Evolutionary conservation across 192 early-diverging fungal species (phyloP).

Genomic region (Spizellomyces sp.): DNA sequence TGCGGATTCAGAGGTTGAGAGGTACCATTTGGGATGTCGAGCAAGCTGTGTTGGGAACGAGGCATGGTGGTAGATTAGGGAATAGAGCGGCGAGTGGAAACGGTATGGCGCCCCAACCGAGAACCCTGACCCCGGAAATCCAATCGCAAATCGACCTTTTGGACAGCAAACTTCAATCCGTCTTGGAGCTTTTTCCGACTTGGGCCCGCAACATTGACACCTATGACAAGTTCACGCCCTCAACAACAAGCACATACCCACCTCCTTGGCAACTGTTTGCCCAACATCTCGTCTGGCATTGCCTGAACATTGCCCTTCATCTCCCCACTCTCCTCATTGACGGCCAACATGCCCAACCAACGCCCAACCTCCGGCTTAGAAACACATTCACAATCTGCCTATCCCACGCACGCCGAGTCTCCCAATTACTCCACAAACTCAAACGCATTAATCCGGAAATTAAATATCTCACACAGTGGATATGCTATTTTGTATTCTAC

Average conservation of each 20-base stretch:
- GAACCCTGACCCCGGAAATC: neutral
- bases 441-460: slow-evolving; percentile 1
- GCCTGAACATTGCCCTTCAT: slow-evolving; percentile 18
- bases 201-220: slow-evolving; percentile 20
- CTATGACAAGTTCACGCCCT: slow-evolving; percentile 13
- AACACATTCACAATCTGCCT: neutral
- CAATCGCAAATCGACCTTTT: neutral
- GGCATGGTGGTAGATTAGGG: too few relatives aligned
- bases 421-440: neutral
- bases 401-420: slow-evolving; percentile 6
- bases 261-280: slow-evolving; percentile 20
- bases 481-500: slow-evolving; percentile 11
- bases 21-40: slow-evolving; percentile 19
- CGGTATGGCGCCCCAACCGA: neutral
- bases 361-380: neutral
- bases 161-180: neutral
- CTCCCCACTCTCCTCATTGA: slow-evolving; percentile 10
- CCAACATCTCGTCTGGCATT: slow-evolving; percentile 19
- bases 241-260: slow-evolving; percentile 6
- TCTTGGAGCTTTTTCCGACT: slow-evolving; percentile 1
- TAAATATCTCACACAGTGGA: neutral
- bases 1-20: slow-evolving; percentile 14
- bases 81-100: neutral
- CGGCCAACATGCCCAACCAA: neutral
- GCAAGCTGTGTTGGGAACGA: neutral